Evolutionary conservation across 352 stramenopile species (phyloP), one percentile per base, ranked within the genome.

Genomic region (Phytopythium aichiense): DNA sequence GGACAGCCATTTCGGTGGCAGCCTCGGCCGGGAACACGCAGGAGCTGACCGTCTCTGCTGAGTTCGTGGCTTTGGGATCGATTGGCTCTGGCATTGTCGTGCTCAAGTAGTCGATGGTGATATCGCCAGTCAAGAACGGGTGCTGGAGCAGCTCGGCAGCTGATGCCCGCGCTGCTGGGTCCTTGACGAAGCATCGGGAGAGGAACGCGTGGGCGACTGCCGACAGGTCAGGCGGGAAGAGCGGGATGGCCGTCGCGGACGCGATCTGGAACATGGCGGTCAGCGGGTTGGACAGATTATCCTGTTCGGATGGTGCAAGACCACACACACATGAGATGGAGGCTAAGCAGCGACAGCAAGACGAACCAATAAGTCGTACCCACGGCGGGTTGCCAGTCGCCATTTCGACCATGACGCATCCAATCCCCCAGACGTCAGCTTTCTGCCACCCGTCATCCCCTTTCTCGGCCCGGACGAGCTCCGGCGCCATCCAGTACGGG

Each of bases 401-500:
- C 78, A 98, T 96, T 66, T 98, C 90, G 18, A 98, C 74, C 54
- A 94, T 67, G 13, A 93, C 89, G 60, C 90, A 97, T 25, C 92
- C 92, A 35, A 98, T 67, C 5, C 79, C 89, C 92, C 92, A 98
- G 23, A 98, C 77, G 68, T 98, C 92, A 0, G 91, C 81, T 58
- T 95, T 95, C n/a, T 75, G 81, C 90, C 90, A 97, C 22, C 71
- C 75, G 43, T 93, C 74, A 0, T 56, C 63, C 4, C 87, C 75
- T 61, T 87, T 76, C 54, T 92, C 77, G 20, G 89, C 86, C 18
- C 87, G 89, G 23, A 97, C 89, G n/a, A 98, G 81, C 78, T 99
- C 96, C 0, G 96, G 95, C 8, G 95, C 92, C 93, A 98, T 98
- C 91, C 91, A 98, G 63, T 95, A 97, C n/a, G 94, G 91, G 18